These are phyloP conservation scores for Ophiosphaerella herpotricha DNA, from an alignment of 2,329 filamentous ascomycete species.

Conservation along the genomic window DNA sequence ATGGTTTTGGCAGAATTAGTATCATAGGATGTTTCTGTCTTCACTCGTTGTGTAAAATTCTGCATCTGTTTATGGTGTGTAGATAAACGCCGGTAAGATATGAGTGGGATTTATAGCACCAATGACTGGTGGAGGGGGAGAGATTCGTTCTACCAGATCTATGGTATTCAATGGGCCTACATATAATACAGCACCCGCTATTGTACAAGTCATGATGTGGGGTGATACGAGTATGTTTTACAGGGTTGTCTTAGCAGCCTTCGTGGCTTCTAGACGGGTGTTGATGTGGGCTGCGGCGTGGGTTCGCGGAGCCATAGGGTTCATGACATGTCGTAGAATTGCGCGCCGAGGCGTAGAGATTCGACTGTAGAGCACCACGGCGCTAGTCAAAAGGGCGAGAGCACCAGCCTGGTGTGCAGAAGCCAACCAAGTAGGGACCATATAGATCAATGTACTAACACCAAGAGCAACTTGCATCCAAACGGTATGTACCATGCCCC, in stretches of 20 bases:
- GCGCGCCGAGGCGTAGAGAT: slow-evolving; percentile 41
- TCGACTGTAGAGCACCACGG: slow-evolving; percentile 73
- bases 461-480: slow-evolving; percentile 82
- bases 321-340: slow-evolving; percentile 37
- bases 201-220: not conserved
- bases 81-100: too few relatives aligned
- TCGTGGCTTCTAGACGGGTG: slow-evolving; percentile 24
- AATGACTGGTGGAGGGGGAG: too few relatives aligned
- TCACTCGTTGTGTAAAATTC: too few relatives aligned
- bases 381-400: slow-evolving; percentile 80
- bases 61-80: too few relatives aligned
- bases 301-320: slow-evolving; percentile 20
- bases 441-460: slow-evolving; percentile 88
- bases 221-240: slow-evolving; percentile 6
- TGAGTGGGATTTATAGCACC: too few relatives aligned
- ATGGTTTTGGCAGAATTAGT: too few relatives aligned
- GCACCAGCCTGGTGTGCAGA: slow-evolving; percentile 92
- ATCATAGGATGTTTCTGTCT: too few relatives aligned
- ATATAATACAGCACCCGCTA: not conserved
- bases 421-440: slow-evolving; percentile 86
- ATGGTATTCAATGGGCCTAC: not conserved
- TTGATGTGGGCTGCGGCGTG: slow-evolving; percentile 23
- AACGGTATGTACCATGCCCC: slow-evolving; percentile 82
- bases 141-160: too few relatives aligned
- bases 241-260: slow-evolving; percentile 17